These are phyloP conservation scores for Aspergillus heteromorphus DNA, from an alignment of 495 filamentous ascomycete genomes.

Conservation along the genomic window DNA sequence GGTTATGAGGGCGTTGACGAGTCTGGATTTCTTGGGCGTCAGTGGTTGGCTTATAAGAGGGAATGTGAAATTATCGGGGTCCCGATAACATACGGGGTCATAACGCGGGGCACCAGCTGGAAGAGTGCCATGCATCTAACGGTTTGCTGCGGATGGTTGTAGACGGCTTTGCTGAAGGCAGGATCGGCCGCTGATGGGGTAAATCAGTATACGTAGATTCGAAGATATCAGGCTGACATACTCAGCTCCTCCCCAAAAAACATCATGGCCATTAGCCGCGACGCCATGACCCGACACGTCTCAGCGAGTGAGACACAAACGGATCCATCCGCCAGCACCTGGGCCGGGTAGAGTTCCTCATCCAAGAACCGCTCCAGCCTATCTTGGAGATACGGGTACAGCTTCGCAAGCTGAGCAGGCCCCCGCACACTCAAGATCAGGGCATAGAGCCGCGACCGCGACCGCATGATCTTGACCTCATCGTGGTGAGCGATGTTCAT, in stretches of 20 bases:
- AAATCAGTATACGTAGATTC: not conserved
- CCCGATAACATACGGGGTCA: slow-evolving; percentile 4
- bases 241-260: slow-evolving; percentile 15
- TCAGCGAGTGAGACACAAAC: not conserved
- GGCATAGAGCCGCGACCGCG: slow-evolving; percentile 6
- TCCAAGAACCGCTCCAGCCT: not conserved
- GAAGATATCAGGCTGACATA: not conserved
- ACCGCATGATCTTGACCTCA: slow-evolving; percentile 2
- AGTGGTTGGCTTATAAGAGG: not conserved
- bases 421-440: slow-evolving; percentile 11
- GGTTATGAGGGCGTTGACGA: slow-evolving; percentile 2
- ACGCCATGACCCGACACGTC: not conserved
- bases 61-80: not conserved
- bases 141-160: slow-evolving; percentile 3
- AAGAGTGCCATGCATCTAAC: slow-evolving; percentile 7
- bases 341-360: not conserved
- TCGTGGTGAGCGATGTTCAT: slow-evolving; percentile 9
- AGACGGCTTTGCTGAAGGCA: slow-evolving; percentile 3
- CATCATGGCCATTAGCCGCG: slow-evolving; percentile 6
- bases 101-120: slow-evolving; percentile 2
- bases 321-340: not conserved
- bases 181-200: slow-evolving; percentile 4
- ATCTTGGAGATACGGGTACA: slow-evolving; percentile 9
- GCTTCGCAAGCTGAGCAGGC: slow-evolving; percentile 1
- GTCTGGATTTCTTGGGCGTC: not conserved